phyloP scores from a whole-genome alignment of 1,284 basidiomycete genomes.

The Thecaphora thlaspeos region DNA sequence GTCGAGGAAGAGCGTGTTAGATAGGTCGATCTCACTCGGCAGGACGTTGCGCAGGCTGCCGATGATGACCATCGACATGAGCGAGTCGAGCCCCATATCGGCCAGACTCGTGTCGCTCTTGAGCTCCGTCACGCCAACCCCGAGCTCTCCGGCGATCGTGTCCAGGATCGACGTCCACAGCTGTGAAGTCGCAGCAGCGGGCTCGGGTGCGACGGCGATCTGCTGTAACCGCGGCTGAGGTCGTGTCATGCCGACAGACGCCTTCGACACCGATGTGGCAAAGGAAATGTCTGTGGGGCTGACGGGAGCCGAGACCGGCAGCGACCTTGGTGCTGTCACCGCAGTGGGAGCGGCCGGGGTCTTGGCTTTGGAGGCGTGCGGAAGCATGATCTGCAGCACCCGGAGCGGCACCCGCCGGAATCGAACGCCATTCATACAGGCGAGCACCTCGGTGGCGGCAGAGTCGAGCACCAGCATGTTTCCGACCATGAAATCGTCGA shows the following conservation, averaged over 20 bases:
- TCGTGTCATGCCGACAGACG: too few species aligned
- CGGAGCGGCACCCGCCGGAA: not conserved
- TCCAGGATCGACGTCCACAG: conserved; percentile 10
- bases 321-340: too few species aligned
- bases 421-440: not conserved
- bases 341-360: too few species aligned
- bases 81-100: conserved; percentile 34
- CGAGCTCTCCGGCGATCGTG: conserved; percentile 23
- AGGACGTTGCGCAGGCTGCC: not conserved
- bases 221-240: not conserved
- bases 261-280: too few species aligned
- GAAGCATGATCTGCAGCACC: not conserved
- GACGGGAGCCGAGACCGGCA: not conserved
- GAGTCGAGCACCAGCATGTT: not conserved
- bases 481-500: not conserved
- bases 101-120: conserved; percentile 20
- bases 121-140: conserved; percentile 22
- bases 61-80: conserved; percentile 38
- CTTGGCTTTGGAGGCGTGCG: not conserved
- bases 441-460: not conserved
- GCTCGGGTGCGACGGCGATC: not conserved
- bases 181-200: conserved; percentile 1
- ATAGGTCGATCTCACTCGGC: conserved; percentile 17
- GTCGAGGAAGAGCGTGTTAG: conserved; percentile 35
- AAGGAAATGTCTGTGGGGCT: not conserved